A percentile compares a stretch with the other conserved stretches of the same genome.
Evolutionary conservation across 306 rosid species (phyloP).

Genomic region (Luffa aegyptiaca): DNA sequence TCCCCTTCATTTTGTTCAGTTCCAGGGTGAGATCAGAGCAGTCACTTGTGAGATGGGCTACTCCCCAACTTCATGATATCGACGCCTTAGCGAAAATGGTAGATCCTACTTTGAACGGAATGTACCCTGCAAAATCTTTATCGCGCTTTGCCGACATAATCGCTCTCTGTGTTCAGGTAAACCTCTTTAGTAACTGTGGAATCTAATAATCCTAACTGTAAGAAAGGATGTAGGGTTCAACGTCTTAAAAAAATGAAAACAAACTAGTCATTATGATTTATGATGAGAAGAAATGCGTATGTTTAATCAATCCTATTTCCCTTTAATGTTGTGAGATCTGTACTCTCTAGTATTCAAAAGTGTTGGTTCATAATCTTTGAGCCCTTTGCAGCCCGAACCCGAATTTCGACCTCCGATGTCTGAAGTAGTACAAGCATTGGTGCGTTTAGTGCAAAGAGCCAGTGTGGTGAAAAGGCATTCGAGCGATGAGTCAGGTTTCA

Average conservation of each 20-base stretch:
- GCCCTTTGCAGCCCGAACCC: slow-evolving; percentile 58
- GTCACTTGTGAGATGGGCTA: slow-evolving; percentile 98
- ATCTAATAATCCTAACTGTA: not conserved
- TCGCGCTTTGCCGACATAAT: slow-evolving; percentile 92
- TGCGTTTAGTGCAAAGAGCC: slow-evolving; percentile 78
- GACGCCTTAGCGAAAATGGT: slow-evolving; percentile 97
- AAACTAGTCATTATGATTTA: not conserved
- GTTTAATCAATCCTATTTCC: not conserved
- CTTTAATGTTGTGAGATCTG: not conserved
- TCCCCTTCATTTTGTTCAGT: slow-evolving; percentile 28
- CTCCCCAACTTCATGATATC: slow-evolving; percentile 95
- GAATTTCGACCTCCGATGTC: slow-evolving; percentile 99
- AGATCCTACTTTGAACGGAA: slow-evolving; percentile 80
- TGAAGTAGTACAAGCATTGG: slow-evolving; percentile 94
- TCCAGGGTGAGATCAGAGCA: slow-evolving; percentile 82
- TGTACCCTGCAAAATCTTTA: slow-evolving; percentile 94
- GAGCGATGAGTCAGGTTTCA: slow-evolving; percentile 73
- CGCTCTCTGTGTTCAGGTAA: slow-evolving; percentile 97
- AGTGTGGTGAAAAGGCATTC: slow-evolving; percentile 77
- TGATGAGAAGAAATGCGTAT: not conserved
- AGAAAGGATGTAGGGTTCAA: not conserved
- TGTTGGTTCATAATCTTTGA: not conserved
- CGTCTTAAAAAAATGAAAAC: not conserved
- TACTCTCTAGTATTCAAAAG: not conserved
- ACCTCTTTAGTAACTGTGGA: not conserved